phyloP scores from a whole-genome alignment of 1,139 yeast species.

The Meyerozyma sp. region DNA sequence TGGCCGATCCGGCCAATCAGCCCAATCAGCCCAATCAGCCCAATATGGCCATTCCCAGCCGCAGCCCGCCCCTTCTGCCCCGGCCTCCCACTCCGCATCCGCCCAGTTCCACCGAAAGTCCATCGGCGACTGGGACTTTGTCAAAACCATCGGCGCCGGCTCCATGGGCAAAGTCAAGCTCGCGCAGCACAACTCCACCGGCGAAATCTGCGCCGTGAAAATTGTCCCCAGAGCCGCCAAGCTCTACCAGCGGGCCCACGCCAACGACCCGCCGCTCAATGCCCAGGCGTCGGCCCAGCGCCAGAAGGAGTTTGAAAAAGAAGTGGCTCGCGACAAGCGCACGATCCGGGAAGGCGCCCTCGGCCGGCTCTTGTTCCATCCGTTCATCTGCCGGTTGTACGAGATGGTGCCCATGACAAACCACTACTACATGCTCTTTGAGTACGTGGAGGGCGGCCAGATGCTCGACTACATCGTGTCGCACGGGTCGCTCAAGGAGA shows the following conservation, averaged over 20 bases:
- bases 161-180: slow-evolving; percentile 98
- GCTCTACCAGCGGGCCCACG: slow-evolving; percentile 71
- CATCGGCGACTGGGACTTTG: slow-evolving; percentile 95
- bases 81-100: no score
- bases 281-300: slow-evolving; percentile 56
- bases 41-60: no score
- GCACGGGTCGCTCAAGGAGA: slow-evolving; percentile 91
- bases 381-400: slow-evolving; percentile 84
- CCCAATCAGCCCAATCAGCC: slow-evolving; percentile 6
- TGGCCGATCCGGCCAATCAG: no score
- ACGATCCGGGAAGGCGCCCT: slow-evolving; percentile 94
- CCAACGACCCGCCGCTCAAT: slow-evolving; percentile 55
- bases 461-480: slow-evolving; percentile 95
- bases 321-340: slow-evolving; percentile 85
- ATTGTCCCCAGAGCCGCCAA: slow-evolving; percentile 79
- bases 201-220: slow-evolving; percentile 82
- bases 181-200: slow-evolving; percentile 78
- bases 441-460: slow-evolving; percentile 96
- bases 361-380: slow-evolving; percentile 86
- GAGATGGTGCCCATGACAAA: slow-evolving; percentile 97
- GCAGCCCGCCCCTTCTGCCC: no score
- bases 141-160: slow-evolving; percentile 95
- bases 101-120: slow-evolving; percentile 77
- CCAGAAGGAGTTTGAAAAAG: slow-evolving; percentile 76
- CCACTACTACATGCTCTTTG: slow-evolving; percentile 95